phyloP scores from a whole-genome alignment of 2,329 filamentous ascomycete species.

The Chaetomium sp. region DNA sequence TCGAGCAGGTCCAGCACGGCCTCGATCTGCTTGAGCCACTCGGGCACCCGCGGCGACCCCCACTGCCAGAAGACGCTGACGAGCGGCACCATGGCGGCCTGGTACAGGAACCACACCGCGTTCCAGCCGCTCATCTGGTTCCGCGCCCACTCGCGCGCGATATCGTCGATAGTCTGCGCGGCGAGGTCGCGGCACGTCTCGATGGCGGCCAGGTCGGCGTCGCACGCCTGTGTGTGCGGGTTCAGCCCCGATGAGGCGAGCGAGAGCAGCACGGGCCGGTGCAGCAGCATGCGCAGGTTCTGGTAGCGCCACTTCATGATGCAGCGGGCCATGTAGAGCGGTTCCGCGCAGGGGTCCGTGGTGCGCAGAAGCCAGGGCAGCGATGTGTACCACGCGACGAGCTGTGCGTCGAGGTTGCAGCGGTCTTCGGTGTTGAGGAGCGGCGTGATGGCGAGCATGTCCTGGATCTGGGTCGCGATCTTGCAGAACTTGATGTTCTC shows the following conservation, averaged over 20 bases:
- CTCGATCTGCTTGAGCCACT: conserved; percentile 61
- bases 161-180: conserved; percentile 71
- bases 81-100: conserved; percentile 77
- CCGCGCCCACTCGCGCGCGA: conserved; percentile 67
- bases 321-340: conserved; percentile 68
- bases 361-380: conserved; percentile 67
- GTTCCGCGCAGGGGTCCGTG: conserved; percentile 68
- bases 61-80: conserved; percentile 73
- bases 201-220: conserved; percentile 68
- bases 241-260: conserved; percentile 57
- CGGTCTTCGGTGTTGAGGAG: conserved; percentile 69
- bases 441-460: conserved; percentile 70
- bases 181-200: conserved; percentile 70
- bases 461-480: conserved; percentile 76
- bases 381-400: conserved; percentile 71
- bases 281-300: conserved; percentile 74
- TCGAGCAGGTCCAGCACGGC: conserved; percentile 62
- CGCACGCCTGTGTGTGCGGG: conserved; percentile 47
- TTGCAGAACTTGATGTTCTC: conserved; percentile 80
- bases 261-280: conserved; percentile 71
- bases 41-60: conserved; percentile 50
- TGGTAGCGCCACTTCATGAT: conserved; percentile 84
- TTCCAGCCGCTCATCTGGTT: conserved; percentile 82
- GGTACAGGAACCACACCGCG: conserved; percentile 79
- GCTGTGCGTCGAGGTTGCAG: conserved; percentile 64